These are phyloP conservation scores for Myxozyma udenii DNA, from an alignment of 805 yeast species.

Conservation along the genomic window DNA sequence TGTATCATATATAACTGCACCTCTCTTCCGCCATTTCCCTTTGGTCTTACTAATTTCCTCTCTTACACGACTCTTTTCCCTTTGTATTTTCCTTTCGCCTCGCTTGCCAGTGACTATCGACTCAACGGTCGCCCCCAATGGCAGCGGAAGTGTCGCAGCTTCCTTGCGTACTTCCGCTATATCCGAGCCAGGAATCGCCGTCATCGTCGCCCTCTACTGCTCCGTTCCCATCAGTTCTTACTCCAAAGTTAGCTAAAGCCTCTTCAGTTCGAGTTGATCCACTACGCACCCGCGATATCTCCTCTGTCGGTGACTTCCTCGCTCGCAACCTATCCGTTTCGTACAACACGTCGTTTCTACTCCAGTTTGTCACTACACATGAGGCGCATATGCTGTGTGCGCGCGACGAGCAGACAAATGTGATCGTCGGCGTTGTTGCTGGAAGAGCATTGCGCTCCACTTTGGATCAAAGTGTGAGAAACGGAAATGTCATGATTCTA, in stretches of 20 bases:
- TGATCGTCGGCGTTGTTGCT: slow-evolving; percentile 17
- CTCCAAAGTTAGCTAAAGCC: not conserved
- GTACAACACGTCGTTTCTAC: slow-evolving; percentile 17
- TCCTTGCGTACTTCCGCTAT: not conserved
- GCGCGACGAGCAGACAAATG: not conserved
- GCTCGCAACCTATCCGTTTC: slow-evolving; percentile 10
- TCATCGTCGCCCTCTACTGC: not conserved
- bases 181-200: too few species aligned
- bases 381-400: slow-evolving; percentile 7
- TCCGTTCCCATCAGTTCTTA: not conserved
- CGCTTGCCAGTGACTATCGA: not conserved
- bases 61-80: too few species aligned
- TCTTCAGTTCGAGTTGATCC: slow-evolving; percentile 1
- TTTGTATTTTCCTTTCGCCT: too few species aligned
- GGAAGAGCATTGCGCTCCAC: slow-evolving; percentile 9
- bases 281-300: slow-evolving; percentile 9
- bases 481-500: slow-evolving; percentile 25
- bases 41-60: too few species aligned
- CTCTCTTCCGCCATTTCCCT: too few species aligned
- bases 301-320: slow-evolving; percentile 10
- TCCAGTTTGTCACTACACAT: slow-evolving; percentile 17
- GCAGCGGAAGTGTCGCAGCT: not conserved
- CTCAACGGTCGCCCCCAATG: not conserved
- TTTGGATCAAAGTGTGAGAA: not conserved
- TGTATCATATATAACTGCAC: too few species aligned